phyloP scores from a whole-genome alignment of 148 eudicot species.

The Rheum nobile region DNA sequence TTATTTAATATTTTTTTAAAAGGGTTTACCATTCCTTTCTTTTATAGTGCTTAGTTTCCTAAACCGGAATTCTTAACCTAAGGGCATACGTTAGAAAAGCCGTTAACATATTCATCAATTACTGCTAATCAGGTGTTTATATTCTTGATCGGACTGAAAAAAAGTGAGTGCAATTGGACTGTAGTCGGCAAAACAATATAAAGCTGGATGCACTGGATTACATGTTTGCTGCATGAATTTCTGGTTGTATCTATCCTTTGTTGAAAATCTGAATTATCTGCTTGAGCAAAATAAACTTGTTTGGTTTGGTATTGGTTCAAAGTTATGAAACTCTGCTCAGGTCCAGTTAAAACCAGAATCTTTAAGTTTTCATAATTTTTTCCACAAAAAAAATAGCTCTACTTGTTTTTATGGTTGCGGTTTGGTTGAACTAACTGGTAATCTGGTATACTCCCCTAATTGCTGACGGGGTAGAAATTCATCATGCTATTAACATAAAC shows the following conservation, averaged over 20 bases:
- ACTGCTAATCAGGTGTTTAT: background rate
- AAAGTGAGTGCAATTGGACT: background rate
- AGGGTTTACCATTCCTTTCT: too few relatives aligned
- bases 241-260: background rate
- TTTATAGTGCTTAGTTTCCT: too few relatives aligned
- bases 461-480: background rate
- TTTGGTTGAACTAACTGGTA: background rate
- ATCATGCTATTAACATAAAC: background rate
- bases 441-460: background rate
- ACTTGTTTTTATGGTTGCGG: too few relatives aligned
- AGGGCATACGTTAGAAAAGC: too few relatives aligned
- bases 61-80: too few relatives aligned
- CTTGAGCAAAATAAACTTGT: too few relatives aligned
- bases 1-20: too few relatives aligned
- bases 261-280: too few relatives aligned
- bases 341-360: too few relatives aligned
- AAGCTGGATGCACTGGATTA: background rate
- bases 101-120: background rate
- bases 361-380: background rate
- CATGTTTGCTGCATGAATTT: background rate
- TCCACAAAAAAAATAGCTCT: too few relatives aligned
- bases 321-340: too few relatives aligned
- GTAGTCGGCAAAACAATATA: background rate
- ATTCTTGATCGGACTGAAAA: background rate
- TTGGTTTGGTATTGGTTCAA: too few relatives aligned